Conservation (phyloP, 2,329 filamentous ascomycete species). For the Fusarium algeriense region DNA sequence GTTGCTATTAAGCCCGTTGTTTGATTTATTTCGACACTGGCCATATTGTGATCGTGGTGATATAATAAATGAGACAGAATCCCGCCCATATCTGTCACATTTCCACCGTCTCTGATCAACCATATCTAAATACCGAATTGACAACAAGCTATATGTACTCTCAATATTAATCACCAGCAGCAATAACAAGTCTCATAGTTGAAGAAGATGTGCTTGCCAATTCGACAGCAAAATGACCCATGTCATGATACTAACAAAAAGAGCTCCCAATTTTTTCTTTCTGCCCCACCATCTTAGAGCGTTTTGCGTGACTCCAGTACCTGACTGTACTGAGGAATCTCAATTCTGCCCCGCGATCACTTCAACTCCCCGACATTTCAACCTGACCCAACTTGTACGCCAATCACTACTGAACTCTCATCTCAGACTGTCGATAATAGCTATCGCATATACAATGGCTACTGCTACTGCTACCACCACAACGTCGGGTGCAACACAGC, state of each 20-base stretch:
- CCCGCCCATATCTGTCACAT: too few species aligned
- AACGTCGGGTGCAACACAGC: constrained; percentile 45
- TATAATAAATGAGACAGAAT: constrained; percentile 14
- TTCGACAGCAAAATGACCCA: not conserved
- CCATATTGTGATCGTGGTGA: not conserved
- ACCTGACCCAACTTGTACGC: not conserved
- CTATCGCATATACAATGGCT: constrained; percentile 36
- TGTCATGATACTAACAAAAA: constrained; percentile 33
- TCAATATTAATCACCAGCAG: not conserved
- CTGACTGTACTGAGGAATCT: not conserved
- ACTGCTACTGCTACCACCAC: constrained; percentile 39
- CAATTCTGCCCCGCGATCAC: constrained; percentile 36
- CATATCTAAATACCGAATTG: not conserved
- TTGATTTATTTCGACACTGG: constrained; percentile 7
- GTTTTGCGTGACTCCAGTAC: constrained; percentile 28
- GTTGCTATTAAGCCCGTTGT: not conserved
- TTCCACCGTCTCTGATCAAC: not conserved
- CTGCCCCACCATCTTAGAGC: constrained; percentile 30
- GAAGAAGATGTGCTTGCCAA: not conserved
- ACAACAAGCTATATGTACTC: not conserved
- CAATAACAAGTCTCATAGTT: too few species aligned
- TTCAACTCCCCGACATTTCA: constrained; percentile 21
- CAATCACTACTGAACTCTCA: not conserved
- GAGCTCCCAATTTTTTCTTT: constrained; percentile 1
- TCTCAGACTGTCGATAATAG: not conserved